These are phyloP conservation scores for Paxillus involutus DNA, from an alignment of 768 basidiomycete genomes.

Conservation along the genomic window DNA sequence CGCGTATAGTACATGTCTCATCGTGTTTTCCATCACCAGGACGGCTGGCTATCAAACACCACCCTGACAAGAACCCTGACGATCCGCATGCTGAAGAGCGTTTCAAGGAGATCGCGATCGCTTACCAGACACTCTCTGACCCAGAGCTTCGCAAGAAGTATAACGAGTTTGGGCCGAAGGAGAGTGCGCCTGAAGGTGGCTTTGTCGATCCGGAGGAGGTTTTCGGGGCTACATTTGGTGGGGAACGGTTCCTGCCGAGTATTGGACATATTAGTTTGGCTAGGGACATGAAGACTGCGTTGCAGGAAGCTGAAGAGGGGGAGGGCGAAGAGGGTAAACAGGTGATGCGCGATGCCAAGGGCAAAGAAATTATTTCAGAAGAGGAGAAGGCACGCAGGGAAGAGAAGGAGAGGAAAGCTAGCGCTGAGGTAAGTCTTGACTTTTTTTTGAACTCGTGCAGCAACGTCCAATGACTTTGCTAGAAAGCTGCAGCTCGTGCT, in stretches of 20 bases:
- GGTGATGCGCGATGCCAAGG: conserved; percentile 51
- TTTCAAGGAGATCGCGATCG: too few relatives aligned
- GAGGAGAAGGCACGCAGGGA: conserved; percentile 78
- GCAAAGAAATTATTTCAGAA: conserved; percentile 52
- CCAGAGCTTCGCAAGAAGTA: conserved; percentile 84
- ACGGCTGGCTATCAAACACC: too few relatives aligned
- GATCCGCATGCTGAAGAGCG: too few relatives aligned
- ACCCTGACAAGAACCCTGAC: too few relatives aligned
- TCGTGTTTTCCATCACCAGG: too few relatives aligned
- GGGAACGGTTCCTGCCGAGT: conserved; percentile 81
- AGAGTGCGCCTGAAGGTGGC: conserved; percentile 79
- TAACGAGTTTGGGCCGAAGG: conserved; percentile 88
- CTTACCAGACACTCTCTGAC: too few relatives aligned
- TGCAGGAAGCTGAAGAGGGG: conserved; percentile 82
- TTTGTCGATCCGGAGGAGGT: conserved; percentile 86
- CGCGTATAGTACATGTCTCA: too few relatives aligned
- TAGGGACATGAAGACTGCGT: conserved; percentile 87
- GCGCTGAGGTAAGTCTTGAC: conserved; percentile 57
- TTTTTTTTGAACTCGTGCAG: background rate
- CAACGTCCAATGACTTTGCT: conserved; percentile 12
- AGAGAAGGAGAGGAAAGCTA: conserved; percentile 63
- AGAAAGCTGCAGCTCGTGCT: conserved; percentile 81
- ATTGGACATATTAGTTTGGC: conserved; percentile 89
- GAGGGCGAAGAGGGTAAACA: too few relatives aligned
- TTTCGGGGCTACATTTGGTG: conserved; percentile 85